Percentiles rank a stretch among this genome's conserved stretches.
These are phyloP conservation scores for Themeda triandra DNA, from an alignment of 176 grass and related monocot genomes.

Conservation along the genomic window DNA sequence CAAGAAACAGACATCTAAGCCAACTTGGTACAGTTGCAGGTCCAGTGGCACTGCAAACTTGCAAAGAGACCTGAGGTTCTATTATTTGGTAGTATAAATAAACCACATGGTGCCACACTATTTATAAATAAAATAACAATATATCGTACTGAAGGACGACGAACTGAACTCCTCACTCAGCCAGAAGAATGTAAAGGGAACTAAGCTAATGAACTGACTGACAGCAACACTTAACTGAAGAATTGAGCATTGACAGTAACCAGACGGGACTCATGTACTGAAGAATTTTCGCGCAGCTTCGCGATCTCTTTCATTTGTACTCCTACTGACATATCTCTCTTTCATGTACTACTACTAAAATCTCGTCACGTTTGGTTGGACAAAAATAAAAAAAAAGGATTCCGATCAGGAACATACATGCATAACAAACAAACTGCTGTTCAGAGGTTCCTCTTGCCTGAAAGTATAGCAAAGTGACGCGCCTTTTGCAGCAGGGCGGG, in stretches of 20 bases:
- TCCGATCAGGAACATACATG: slow-evolving; percentile 25
- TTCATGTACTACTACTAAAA: slow-evolving; percentile 11
- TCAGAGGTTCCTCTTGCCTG: slow-evolving; percentile 35
- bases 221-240: slow-evolving; percentile 29
- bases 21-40: no score
- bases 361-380: slow-evolving; percentile 15
- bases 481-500: slow-evolving; percentile 38
- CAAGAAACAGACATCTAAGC: no score
- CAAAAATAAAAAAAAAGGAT: slow-evolving; percentile 12
- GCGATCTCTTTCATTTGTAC: not conserved
- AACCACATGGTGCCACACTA: not conserved
- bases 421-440: slow-evolving; percentile 33
- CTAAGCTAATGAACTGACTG: slow-evolving; percentile 12
- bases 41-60: no score
- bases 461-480: slow-evolving; percentile 41
- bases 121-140: not conserved
- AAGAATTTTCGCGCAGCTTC: slow-evolving; percentile 31
- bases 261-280: not conserved
- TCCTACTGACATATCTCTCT: not conserved
- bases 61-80: no score
- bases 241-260: slow-evolving; percentile 4
- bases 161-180: slow-evolving; percentile 13
- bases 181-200: slow-evolving; percentile 7
- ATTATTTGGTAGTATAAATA: no score
- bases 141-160: not conserved